Base-by-base conservation (phyloP, 345 rosid genomes). In the Lagerstroemia speciosa region DNA sequence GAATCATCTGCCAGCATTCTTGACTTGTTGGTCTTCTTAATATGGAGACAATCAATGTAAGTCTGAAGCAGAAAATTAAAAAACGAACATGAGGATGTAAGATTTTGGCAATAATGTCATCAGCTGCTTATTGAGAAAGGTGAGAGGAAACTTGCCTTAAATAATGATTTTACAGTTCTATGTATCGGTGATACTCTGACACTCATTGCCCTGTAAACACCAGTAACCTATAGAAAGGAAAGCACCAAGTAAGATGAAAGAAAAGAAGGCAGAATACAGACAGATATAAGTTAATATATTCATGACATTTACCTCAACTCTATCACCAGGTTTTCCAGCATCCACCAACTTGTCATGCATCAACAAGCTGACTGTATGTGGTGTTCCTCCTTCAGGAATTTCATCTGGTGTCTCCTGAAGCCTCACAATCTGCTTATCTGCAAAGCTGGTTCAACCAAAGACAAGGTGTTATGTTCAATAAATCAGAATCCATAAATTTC, bases 341-440 rank as follows among this genome's bases (percentile, higher is more conserved):
- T 94, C 97, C 41, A 89, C 99, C 83, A 94, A 66, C 81, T 94
- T 94, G 81, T 94, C 96, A 78, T 94, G 98, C 91, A 94, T 81
- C 83, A 94, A 82, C 83, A 94, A 83, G 83, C 97, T 94, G 76
- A 94, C 98, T 2, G 96, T 91, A 73, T 94, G 98, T 30, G 98
- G 99, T 53, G 99, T 94, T 79, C 98, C 98, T 71, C 98, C 96
- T 36, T 91, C 96, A 26, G 98, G 98, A 69, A 94, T 94, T 78
- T 94, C 96, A 78, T 94, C 98, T 52, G 96, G 98, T 1, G 97
- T 94, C 81, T 94, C 99, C 81, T 91, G 99, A 61, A 94, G 99
- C 83, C 93, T 85, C 77, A 94, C 95, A 73, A 94, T 91, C 83
- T 94, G 97, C 96, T 89, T 94, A 80, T 94, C 97, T 1, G 91